A percentile compares a stretch with the other conserved stretches of the same genome.
Evolutionary conservation across 306 rosid species (phyloP).

Genomic region (Rosa lucieae): DNA sequence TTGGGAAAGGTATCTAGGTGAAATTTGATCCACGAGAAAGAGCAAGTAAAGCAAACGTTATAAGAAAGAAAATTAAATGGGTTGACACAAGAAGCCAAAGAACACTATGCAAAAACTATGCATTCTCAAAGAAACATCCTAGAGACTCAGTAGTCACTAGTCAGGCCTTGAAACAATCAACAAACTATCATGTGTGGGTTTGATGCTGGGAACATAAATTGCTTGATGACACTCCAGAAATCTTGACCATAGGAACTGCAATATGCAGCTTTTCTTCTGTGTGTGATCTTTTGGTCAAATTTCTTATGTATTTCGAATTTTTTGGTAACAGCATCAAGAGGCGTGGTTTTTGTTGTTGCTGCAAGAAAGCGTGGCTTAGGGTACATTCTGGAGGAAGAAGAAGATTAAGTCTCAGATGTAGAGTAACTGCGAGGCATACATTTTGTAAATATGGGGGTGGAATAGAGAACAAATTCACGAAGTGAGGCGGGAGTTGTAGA

Average conservation of each 20-base stretch:
- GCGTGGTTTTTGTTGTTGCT: constrained; percentile 80
- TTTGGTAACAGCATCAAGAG: constrained; percentile 71
- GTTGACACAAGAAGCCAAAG: no score
- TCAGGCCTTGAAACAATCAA: neutral
- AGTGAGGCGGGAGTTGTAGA: neutral
- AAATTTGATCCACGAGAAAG: neutral
- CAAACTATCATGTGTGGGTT: neutral
- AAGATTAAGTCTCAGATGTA: constrained; percentile 75
- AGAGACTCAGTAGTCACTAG: neutral
- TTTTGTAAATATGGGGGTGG: no score
- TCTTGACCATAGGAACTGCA: neutral
- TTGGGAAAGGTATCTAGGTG: neutral
- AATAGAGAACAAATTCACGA: constrained; percentile 18
- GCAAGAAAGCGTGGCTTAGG: constrained; percentile 84
- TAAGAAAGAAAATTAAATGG: neutral
- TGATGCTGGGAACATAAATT: neutral
- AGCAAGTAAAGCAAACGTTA: neutral
- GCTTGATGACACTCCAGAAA: neutral
- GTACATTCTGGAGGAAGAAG: constrained; percentile 90
- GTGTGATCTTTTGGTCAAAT: no score
- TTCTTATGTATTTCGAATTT: neutral
- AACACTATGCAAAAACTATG: neutral
- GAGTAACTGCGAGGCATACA: constrained; percentile 8
- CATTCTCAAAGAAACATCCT: neutral
- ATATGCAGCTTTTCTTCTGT: neutral